Evolutionary conservation across 2,329 filamentous ascomycete species (phyloP), one percentile per base, ranked within the genome.

Genomic region (Colletotrichum higginsianum): DNA sequence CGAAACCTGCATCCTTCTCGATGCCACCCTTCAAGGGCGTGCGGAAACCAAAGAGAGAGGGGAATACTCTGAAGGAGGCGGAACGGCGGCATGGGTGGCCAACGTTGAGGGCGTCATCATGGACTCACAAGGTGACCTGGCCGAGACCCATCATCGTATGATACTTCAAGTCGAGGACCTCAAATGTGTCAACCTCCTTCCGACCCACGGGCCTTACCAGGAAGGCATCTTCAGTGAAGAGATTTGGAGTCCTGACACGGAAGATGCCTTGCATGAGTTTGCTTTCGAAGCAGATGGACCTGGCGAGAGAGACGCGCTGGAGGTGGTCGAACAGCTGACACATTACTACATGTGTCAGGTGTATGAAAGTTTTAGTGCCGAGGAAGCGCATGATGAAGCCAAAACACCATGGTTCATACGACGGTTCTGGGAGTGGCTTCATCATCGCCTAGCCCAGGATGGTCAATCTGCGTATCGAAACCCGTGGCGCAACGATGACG

Each of bases 261-360:
- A 53, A 16, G 49, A 55, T 12, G 61, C 49, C 4, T 30, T 63
- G 35, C 13, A 21, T 4, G 49, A 63, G 12, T 63, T 63, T 15
- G 5, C 7, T 8, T 42, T 57, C 18, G 62, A 66, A 23, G 12
- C 42, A 40, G 42, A 66, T 26, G n/a, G 42, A 4, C 26, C 52
- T 11, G 52, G 30, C 2, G 53, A 66, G 23, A 15, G 3, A 5
- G 42, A 66, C 7, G 52, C 11, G 11, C 26, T 66, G 11, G 30
- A 38, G 4, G 18, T 40, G 7, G 62, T 66, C n/a, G 62, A 66
- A 44, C 18, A 66, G 30, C 35, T 66, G 52, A 18, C 62, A 13
- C 52, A 66, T n/a, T 58, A 66, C 18, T 40, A 66, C 44, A 66
- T 66, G 62, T 66, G 62, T 21, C 42, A 58, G 2, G 44, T 66